Evolutionary conservation across 805 yeast species (phyloP), one percentile per base, ranked within the genome.

Genomic region (Starmerella bombicola): DNA sequence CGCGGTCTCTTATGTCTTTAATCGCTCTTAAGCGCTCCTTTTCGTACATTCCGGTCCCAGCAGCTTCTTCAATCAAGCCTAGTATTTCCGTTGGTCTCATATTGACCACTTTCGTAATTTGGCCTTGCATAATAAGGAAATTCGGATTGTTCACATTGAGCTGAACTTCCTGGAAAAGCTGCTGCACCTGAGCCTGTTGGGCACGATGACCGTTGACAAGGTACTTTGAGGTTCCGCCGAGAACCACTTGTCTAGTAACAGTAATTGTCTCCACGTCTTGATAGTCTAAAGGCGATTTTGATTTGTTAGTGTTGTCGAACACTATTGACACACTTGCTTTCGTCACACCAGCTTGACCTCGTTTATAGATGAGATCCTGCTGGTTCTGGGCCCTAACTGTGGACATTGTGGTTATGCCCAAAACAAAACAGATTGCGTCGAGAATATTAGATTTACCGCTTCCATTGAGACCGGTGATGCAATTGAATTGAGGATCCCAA

Each of bases 311-410:
- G 55, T 91, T 93, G 60, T 88, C 93, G 58, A 91, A 93, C 1
- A 91, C 95, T 39, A 91, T 84, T 0, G 97, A 86, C 1, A 91
- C 98, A 55, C 91, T 78, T 1, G 98, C 98, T 57, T 84, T 86
- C 1, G 96, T 86, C 12, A 88, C 88, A 50, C 97, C 97, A 0
- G 98, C 97, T 59, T 91, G 98, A 10, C 98, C 98, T 52, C 97
- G 74, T 54, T 91, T 91, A 59, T 91, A 91, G 37, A 91, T 91
- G 57, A 91, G 71, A 60, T 91, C 99, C 56, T 88, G 96, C 30
- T 86, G 65, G 55, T 79, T 86, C 5, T 84, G 78, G 0, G 98
- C 99, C 57, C 99, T 70, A 21, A 93, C 95, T 0, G 94, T 81
- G n/a, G 82, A 59, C 91, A 88, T 85, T 10, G 93, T 76, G 1